Evolutionary conservation across 139 green algal species (phyloP), one percentile per base, ranked within the genome.

Genomic region (Coelastrella sp.): DNA sequence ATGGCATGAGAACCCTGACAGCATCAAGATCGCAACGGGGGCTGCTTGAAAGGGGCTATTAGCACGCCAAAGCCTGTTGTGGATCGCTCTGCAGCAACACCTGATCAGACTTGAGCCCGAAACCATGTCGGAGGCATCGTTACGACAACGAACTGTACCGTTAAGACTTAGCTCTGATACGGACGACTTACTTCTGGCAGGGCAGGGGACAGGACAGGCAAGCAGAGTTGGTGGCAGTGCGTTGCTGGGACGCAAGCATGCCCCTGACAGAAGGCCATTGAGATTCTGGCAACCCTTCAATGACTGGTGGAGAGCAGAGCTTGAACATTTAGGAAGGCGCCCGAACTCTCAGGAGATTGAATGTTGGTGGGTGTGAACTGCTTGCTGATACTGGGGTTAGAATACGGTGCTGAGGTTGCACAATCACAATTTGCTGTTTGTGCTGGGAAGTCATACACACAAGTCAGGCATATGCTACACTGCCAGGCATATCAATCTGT

Each of bases 221-320:
- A 30, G 62, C 8, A 15, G 30, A 41, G 62, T 30, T 50, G 9
- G 50, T 9, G 35, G 37, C 57, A 73, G 57, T 27, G 76, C 76
- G 3, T 48, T 83, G 57, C 76, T 83, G 9, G 79, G 79, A 27
- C 79, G 79, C 62, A 85, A 85, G 27, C 79, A 85, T 30, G 62
- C 62, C 19, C 21, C 64, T 53, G 80, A 91, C 73, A 79, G 88
- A 7, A 67, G 88, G 0, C 85, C 81, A n/a, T 69, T 91, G 25
- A 67, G 88, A 2, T 91, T 89, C 50, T 91, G 88, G 88, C 85
- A 89, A 64, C 79, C 80, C 4, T 89, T 89, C 85, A 89, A 87
- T 50, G 86, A 84, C 25, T 87, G 82, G 82, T 87, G 82, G 89
- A 40, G 89, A 3, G 48, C 17, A 19, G 89, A 92, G 74, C 53